Base-by-base conservation (phyloP, 2,329 filamentous ascomycete species). In the Penicillium psychrosexuale region DNA sequence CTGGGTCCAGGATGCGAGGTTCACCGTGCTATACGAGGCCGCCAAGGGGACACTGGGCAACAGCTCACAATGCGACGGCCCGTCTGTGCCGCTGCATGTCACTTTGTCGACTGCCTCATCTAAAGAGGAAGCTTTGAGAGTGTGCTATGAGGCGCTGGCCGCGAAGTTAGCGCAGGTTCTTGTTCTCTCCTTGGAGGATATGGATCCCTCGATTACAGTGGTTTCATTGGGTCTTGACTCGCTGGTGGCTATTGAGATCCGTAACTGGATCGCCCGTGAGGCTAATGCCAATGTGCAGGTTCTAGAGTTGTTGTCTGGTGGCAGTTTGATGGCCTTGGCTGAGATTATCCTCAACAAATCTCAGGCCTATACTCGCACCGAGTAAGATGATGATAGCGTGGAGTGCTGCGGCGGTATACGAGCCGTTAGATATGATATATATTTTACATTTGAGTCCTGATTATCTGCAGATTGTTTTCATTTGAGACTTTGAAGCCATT, bases 1-100 rank as follows among this genome's bases (percentile, higher is more conserved):
- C 70, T 84, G 81, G 77, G 77, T 76, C 3, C 65, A 74, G 2
- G 82, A 85, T 46, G 79, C 77, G 50, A 83, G 82, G 64, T 84
- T 84, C 69, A 77, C 77, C 52, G 72, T 76, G 31, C 72, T 84
- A 27, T 76, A 76, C 12, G 67, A 76, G 55, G 69, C 72, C 0
- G 71, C 75, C 3, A 73, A 76, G 42, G 69, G 24, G 3, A 40
- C 30, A 12, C 45, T 53, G 5, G 55, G 61, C 8, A 57, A 19
- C 17, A 53, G 51, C 17, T 36, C 48, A 3, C 52, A 47, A 24
- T 39, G 34, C 7, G 17, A 50, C n/a, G 61, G 59, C 2, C 61
- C 58, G 2, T 59, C 62, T 0, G 69, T 80, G 6, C 79, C 78
- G 1, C 77, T 79, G 62, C 75, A 77, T 36, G 71, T 75, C 0